Evolutionary conservation across 257 asterid genomes (phyloP), one percentile per base, ranked within the genome.

Genomic region (Petrea volubilis): DNA sequence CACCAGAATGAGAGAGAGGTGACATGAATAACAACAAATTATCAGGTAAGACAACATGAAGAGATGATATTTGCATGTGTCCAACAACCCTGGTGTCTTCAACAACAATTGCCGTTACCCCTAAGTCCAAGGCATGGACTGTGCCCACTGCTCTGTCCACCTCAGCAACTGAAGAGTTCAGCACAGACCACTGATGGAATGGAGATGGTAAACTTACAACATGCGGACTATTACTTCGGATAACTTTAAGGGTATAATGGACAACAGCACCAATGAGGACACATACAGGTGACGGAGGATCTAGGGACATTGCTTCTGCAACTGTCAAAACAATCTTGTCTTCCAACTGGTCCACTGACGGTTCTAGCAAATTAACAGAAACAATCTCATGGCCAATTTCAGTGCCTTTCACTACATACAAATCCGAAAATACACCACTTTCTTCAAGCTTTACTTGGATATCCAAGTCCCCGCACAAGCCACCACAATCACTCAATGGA

Each of bases 261-360:
- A 93, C 79, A 73, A 83, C 77, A 50, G 93, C 98, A 75, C 92
- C 98, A 71, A 87, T 71, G 63, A 90, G 89, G 74, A 93, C 96
- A 79, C 75, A 77, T 27, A 90, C 92, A 44, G 97, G 98, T 5
- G 98, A 93, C 4, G 96, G 88, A 75, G 98, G 98, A 67, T 91
- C 85, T 9, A 93, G 86, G 78, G 96, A 86, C 93, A 93, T 93
- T 38, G 97, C 98, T 89, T 93, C 98, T 46, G 98, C 97, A 40
- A 90, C 96, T 24, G 97, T 93, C 78, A 93, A 79, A 50, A 74
- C 82, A 83, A 93, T 85, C 68, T 87, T 81, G 81, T 93, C 98
- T 18, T 57, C 83, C 86, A 87, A 70, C 65, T 82, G 75, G 73
- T 79, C 81, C 46, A 79, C 69, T 36, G 88, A 83, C 11, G 92